Conservation (phyloP, 2,329 filamentous ascomycete species). For the Paramyrothecium sp. region DNA sequence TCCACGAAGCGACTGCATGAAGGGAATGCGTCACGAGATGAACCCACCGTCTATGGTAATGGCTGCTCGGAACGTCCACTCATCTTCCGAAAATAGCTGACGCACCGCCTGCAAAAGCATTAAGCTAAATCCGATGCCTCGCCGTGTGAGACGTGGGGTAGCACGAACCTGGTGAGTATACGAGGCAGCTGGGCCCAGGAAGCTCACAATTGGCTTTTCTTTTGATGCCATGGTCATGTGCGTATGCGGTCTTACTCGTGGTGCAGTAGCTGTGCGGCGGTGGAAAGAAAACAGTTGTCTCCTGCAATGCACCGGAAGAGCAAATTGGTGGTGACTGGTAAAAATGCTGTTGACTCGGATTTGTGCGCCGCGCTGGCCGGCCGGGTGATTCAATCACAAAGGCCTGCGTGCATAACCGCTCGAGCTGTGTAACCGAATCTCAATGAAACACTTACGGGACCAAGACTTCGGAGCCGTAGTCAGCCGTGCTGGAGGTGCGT, state of each 20-base stretch:
- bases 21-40: too few relatives aligned
- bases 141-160: not conserved
- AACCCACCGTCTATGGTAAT: slow-evolving; percentile 45
- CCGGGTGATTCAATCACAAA: too few relatives aligned
- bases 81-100: slow-evolving; percentile 45
- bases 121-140: not conserved
- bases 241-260: too few relatives aligned
- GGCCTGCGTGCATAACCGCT: too few relatives aligned
- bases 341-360: too few relatives aligned
- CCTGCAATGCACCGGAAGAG: too few relatives aligned
- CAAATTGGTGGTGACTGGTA: too few relatives aligned
- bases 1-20: too few relatives aligned
- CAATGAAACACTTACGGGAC: not conserved
- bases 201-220: slow-evolving; percentile 42
- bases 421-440: too few relatives aligned
- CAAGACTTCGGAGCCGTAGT: not conserved
- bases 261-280: not conserved
- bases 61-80: slow-evolving; percentile 49
- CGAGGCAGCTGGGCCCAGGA: slow-evolving; percentile 47
- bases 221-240: slow-evolving; percentile 22
- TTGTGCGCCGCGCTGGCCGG: too few relatives aligned
- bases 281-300: not conserved
- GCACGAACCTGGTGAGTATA: slow-evolving; percentile 49
- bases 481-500: not conserved
- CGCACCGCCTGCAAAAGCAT: slow-evolving; percentile 38